Conservation (phyloP, 2,329 filamentous ascomycete species). For the Escovopsis sp. region DNA sequence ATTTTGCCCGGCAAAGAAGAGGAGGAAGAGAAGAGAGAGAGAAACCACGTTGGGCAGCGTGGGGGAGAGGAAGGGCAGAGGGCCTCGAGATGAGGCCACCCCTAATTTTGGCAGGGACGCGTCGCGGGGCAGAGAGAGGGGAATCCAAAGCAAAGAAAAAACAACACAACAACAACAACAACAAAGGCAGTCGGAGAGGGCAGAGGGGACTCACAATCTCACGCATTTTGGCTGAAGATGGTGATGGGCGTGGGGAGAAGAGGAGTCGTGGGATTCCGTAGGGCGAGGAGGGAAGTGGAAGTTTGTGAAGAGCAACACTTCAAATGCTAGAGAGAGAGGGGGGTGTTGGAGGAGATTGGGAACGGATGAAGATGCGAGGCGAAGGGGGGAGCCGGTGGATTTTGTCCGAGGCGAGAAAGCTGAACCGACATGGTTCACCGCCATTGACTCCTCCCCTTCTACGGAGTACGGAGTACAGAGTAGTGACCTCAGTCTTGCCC, state of each 20-base stretch:
- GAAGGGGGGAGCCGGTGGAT: constrained; percentile 20
- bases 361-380: constrained; percentile 12
- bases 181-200: neutral
- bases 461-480: too few species aligned
- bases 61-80: constrained; percentile 2
- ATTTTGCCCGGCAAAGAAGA: neutral
- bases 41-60: neutral
- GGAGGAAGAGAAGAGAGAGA: too few species aligned
- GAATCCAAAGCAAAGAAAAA: too few species aligned
- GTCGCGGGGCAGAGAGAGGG: constrained; percentile 14
- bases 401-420: constrained; percentile 16
- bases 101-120: constrained; percentile 19
- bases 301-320: constrained; percentile 6
- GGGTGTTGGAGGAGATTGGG: neutral
- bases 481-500: too few species aligned
- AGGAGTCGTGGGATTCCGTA: constrained; percentile 6
- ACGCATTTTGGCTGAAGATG: constrained; percentile 40
- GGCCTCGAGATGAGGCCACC: constrained; percentile 25
- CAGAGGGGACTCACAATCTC: constrained; percentile 44
- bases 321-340: neutral
- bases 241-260: constrained; percentile 13
- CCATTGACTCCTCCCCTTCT: constrained; percentile 9
- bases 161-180: neutral
- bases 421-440: constrained; percentile 21
- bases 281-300: constrained; percentile 3